Conservation (phyloP, 2,329 filamentous ascomycete genomes). For the Calonectria pauciramosa region DNA sequence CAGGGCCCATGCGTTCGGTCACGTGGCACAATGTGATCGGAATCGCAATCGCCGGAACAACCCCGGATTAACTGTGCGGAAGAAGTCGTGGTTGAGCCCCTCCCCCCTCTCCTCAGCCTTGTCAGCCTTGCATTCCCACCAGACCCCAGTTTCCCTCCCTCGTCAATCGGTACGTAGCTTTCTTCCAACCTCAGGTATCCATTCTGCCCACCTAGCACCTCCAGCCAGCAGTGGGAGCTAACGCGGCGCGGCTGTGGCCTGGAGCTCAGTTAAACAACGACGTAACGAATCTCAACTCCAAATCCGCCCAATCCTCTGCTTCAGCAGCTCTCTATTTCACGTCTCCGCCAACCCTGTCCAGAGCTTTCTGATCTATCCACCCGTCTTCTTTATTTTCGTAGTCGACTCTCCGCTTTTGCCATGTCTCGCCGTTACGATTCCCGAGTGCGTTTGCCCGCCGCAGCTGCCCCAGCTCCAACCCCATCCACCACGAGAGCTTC, state of each 20-base stretch:
- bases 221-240: slow-evolving; percentile 46
- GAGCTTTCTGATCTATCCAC: slow-evolving; percentile 16
- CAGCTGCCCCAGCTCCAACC: slow-evolving; percentile 33
- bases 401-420: slow-evolving; percentile 49
- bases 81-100: neutral
- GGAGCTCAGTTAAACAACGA: slow-evolving; percentile 54
- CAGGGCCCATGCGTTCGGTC: neutral
- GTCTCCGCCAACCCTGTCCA: neutral
- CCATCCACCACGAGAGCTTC: slow-evolving; percentile 14
- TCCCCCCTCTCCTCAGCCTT: neutral
- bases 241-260: slow-evolving; percentile 58
- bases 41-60: neutral
- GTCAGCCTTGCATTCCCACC: slow-evolving; percentile 4
- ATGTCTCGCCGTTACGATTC: slow-evolving; percentile 99
- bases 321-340: slow-evolving; percentile 22
- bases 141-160: slow-evolving; percentile 9
- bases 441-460: slow-evolving; percentile 73
- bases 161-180: slow-evolving; percentile 5
- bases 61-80: neutral
- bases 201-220: slow-evolving; percentile 28
- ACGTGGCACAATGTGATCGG: neutral
- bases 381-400: slow-evolving; percentile 16
- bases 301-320: slow-evolving; percentile 33
- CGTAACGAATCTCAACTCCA: slow-evolving; percentile 34
- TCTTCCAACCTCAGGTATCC: slow-evolving; percentile 42